phyloP scores from a whole-genome alignment of 768 basidiomycete genomes.

The Crassisporium funariophilum region DNA sequence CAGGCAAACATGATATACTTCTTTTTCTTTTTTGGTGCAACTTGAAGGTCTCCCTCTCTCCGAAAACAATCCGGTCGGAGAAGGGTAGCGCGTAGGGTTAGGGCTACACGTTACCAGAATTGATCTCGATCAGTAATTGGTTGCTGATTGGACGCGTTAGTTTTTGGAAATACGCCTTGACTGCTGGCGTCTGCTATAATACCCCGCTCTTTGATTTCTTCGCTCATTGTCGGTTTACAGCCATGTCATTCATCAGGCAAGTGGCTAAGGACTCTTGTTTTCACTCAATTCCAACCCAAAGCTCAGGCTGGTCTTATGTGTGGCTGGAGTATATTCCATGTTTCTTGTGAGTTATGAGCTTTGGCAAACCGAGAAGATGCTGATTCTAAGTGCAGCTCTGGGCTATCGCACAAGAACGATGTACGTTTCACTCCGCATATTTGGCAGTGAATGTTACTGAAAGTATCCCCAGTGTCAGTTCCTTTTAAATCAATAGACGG shows the following conservation, averaged over 20 bases:
- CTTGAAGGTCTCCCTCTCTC: no score
- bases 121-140: no score
- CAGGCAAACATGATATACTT: no score
- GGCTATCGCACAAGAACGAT: slow-evolving; percentile 93
- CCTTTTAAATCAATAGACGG: slow-evolving; percentile 77
- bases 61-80: no score
- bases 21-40: no score
- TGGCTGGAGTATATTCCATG: slow-evolving; percentile 89
- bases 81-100: slow-evolving; percentile 10
- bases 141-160: no score
- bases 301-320: slow-evolving; percentile 71
- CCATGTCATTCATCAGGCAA: slow-evolving; percentile 35
- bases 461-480: slow-evolving; percentile 66
- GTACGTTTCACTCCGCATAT: no score
- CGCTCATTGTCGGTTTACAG: no score
- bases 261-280: neutral
- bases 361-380: neutral
- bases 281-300: neutral
- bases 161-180: no score
- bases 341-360: slow-evolving; percentile 58
- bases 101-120: slow-evolving; percentile 25
- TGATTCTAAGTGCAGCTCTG: slow-evolving; percentile 55
- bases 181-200: no score
- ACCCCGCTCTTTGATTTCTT: no score
- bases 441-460: no score